Conservation (phyloP, 306 rosid species). For the Mimosa pudica region DNA sequence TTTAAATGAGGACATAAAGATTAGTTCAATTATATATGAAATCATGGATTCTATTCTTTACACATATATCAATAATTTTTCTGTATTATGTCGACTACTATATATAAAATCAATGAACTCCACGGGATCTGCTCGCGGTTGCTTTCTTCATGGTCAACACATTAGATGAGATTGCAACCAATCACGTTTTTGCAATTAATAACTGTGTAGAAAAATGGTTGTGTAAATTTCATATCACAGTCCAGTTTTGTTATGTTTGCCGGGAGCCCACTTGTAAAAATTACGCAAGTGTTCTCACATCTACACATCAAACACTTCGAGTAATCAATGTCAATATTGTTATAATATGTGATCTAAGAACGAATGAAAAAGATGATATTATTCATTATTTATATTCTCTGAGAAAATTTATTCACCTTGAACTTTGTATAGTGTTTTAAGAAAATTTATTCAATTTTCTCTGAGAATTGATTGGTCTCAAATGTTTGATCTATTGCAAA, state of each 20-base stretch:
- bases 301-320: background rate
- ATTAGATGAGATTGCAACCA: background rate
- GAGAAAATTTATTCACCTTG: too few species aligned
- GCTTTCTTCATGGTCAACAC: background rate
- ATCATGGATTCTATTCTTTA: background rate
- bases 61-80: background rate
- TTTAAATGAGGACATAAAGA: background rate
- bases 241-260: background rate
- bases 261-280: background rate
- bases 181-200: background rate
- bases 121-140: background rate
- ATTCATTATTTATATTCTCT: too few species aligned
- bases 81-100: background rate
- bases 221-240: background rate
- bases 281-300: background rate
- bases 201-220: background rate
- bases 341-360: background rate
- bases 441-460: background rate
- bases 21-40: background rate
- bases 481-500: background rate
- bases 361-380: too few species aligned
- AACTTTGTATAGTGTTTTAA: background rate
- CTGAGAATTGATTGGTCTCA: background rate
- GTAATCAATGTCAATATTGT: background rate
- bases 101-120: background rate